phyloP scores from a whole-genome alignment of 306 rosid species.

The Fagus sylvatica region DNA sequence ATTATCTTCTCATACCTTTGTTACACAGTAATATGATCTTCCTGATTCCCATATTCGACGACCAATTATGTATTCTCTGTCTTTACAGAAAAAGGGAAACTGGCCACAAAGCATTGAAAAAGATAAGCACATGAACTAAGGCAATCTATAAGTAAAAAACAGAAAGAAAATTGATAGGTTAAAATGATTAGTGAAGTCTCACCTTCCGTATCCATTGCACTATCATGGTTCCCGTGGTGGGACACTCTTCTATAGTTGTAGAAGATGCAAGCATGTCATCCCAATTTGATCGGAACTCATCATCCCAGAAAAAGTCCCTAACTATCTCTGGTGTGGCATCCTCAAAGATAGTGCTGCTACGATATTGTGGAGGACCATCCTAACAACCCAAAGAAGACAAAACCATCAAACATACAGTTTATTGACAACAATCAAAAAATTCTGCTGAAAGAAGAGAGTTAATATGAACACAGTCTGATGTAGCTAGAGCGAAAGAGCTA shows the following conservation, averaged over 20 bases:
- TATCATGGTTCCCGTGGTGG: slow-evolving; percentile 57
- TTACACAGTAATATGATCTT: slow-evolving; percentile 60
- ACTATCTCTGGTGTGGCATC: slow-evolving; percentile 66
- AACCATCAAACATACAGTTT: not conserved
- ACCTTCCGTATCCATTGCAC: slow-evolving; percentile 65
- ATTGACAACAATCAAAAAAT: not conserved
- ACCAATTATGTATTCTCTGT: slow-evolving; percentile 69
- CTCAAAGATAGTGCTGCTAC: slow-evolving; percentile 57
- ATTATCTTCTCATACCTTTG: slow-evolving; percentile 47
- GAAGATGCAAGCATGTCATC: slow-evolving; percentile 54
- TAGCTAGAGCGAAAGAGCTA: not conserved
- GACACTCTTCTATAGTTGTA: slow-evolving; percentile 52
- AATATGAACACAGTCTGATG: not conserved
- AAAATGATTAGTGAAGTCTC: not conserved
- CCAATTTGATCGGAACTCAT: slow-evolving; percentile 55
- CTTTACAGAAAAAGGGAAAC: slow-evolving; percentile 73
- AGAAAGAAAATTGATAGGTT: not conserved
- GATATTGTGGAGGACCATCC: slow-evolving; percentile 61
- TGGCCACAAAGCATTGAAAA: slow-evolving; percentile 38
- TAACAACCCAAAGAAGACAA: slow-evolving; percentile 23
- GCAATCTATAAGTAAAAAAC: not conserved
- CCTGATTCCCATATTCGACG: slow-evolving; percentile 68
- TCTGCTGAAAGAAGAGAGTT: not conserved
- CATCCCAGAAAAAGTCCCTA: slow-evolving; percentile 66
- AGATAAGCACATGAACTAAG: slow-evolving; percentile 28